Evolutionary conservation across 2,329 filamentous ascomycete genomes (phyloP), one percentile per base, ranked within the genome.

Genomic region (Colletotrichum eleusines): DNA sequence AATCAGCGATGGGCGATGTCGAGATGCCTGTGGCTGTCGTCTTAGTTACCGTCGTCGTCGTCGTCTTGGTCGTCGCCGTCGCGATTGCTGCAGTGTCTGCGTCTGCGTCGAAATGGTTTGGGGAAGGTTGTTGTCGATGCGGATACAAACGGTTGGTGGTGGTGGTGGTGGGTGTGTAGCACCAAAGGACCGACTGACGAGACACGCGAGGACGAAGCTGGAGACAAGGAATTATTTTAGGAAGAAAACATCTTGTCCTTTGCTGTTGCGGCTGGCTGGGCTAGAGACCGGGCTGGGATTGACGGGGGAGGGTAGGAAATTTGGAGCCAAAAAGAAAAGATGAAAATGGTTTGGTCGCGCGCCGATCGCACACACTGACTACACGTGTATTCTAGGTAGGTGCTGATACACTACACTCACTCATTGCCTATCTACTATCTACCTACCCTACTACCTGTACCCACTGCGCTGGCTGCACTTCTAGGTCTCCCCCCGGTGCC

Each of bases 241-340:
- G 38, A 71, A 71, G 65, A 71, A 71, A 71, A 68, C 69, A 71
- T 71, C 58, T 63, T 71, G 69, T 71, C 69, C 69, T 71, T 18
- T 44, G 42, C 64, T 53, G 68, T 63, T 48, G 64, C 51, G 44
- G 64, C 58, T 51, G 16, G 14, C 16, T 40, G 14, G 42, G 48
- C 20, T 16, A 12, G 26, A 6, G n/a, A n/a, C 18, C 46, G 8
- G 44, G n/a, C 18, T 42, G 40, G 42, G 42, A n/a, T n/a, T 16
- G 42, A n/a, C 8, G 42, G 42, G 33, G 38, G 59, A 40, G 33
- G 59, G 68, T 62, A 53, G 69, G 69, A 69, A 68, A 69, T 71
- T 69, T 71, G 65, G 64, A 71, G 53, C 63, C 64, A 48, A 69
- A 71, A 69, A 63, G 59, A 63, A 60, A 71, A 51, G 58, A 63